Percentiles rank a stretch among this genome's conserved stretches.
Evolutionary conservation across 257 asterid species (phyloP).

Genomic region (Leptodermis oblonga): DNA sequence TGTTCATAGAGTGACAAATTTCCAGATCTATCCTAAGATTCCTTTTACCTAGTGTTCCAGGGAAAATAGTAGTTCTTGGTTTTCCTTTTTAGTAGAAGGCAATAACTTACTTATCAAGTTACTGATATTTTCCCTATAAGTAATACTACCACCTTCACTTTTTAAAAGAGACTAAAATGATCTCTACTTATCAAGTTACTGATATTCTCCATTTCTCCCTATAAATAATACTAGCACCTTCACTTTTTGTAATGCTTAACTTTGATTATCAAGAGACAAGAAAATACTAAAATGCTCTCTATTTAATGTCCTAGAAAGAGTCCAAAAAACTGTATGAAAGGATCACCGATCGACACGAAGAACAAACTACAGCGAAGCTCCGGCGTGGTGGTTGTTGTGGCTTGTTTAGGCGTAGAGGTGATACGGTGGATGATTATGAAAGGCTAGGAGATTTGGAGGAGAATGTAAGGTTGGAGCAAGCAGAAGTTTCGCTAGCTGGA

Average conservation of each 20-base stretch:
- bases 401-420: not conserved
- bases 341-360: conserved; percentile 11
- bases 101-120: not conserved
- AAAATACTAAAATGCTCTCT: not conserved
- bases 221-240: not conserved
- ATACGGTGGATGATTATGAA: conserved; percentile 15
- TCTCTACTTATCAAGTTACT: not conserved
- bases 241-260: not conserved
- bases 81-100: not conserved
- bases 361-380: not conserved
- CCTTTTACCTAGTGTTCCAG: not conserved
- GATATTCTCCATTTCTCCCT: not conserved
- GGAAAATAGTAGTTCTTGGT: not conserved
- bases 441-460: conserved; percentile 8
- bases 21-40: not conserved
- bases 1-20: not conserved
- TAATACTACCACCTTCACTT: not conserved
- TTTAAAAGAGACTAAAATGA: not conserved
- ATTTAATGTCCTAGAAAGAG: conserved; percentile 8
- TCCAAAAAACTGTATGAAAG: conserved; percentile 1
- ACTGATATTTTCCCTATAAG: not conserved
- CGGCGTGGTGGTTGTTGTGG: conserved; percentile 14
- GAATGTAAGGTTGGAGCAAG: conserved; percentile 12
- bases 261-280: not conserved
- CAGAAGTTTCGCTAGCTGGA: conserved; percentile 9